Base-by-base conservation (phyloP, 805 yeast species). In the Ogataea henricii region DNA sequence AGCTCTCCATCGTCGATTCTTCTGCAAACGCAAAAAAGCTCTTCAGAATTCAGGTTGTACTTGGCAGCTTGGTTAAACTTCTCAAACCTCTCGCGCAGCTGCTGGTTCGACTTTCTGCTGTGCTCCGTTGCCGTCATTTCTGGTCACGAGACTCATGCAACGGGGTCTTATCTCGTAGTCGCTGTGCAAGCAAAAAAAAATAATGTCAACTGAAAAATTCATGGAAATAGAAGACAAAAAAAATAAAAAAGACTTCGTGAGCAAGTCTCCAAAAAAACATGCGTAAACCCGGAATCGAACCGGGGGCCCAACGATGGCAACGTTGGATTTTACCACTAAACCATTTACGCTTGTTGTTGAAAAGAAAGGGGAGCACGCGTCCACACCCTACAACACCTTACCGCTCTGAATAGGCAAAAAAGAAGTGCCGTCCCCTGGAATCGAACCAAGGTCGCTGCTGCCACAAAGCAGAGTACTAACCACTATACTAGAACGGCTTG, bases 1-100 rank as follows among this genome's bases (percentile, higher is more conserved):
- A 90, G 69, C 48, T 81, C 83, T 1, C 91, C 94, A 49, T 77
- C 74, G 58, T 91, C 97, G 0, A 89, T 85, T 51, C 76, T 77
- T 32, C 94, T 74, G 63, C 97, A 90, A 0, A 83, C 67, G 63
- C 97, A 90, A 58, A 74, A 89, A 6, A 87, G 68, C 55, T 84
- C 88, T 53, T 83, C 87, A 18, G 83, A 72, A 55, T 77, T 71
- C 18, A 71, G 55, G 49, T 77, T 69, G 56, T 63, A 78, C 50
- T 74, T 74, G 3, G 68, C 58, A 1, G 73, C 64, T 12, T 45
- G 53, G n/a, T 41, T 30, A 39, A 58, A 68, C 50, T 56, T 57
- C n/a, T 59, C 56, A 48, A 59, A 68, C 43, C 59, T 47, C 26
- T 57, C 63, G 36, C 61, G 64, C 16, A 68, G 57, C 33, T 56